phyloP scores from a whole-genome alignment of 2,329 filamentous ascomycete species.

The Trichophyton schoenleinii region DNA sequence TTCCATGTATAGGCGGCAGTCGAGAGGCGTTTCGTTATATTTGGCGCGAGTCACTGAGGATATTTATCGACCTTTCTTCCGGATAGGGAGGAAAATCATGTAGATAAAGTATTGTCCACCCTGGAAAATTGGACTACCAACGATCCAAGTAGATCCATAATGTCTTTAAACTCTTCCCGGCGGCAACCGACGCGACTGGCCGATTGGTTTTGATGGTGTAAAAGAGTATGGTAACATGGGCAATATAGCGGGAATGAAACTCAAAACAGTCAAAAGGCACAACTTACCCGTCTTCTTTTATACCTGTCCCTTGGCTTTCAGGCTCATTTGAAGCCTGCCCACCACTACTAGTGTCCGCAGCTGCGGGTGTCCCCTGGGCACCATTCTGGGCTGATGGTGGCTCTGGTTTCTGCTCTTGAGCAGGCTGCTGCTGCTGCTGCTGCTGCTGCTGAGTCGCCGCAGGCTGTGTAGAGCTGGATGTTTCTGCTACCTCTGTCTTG shows the following conservation, averaged over 20 bases:
- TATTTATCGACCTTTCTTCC: not conserved
- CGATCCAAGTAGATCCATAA: not conserved
- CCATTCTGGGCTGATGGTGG: not conserved
- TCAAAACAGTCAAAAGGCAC: not conserved
- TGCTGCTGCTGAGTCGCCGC: not conserved
- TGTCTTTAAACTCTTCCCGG: not conserved
- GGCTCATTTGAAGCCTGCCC: conserved; percentile 17
- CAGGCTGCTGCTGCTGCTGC: not conserved
- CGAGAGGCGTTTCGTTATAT: not conserved
- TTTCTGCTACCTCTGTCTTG: not conserved
- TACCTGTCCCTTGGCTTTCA: conserved; percentile 35
- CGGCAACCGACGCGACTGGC: not conserved
- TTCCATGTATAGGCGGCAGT: not conserved
- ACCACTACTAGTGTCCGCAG: not conserved
- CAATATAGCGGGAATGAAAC: not conserved
- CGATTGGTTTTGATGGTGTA: conserved; percentile 1
- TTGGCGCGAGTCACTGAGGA: not conserved
- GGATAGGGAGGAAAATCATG: not conserved
- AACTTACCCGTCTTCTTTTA: conserved; percentile 89
- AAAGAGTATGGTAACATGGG: not conserved
- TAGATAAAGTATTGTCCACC: not conserved
- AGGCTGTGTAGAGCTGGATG: not conserved
- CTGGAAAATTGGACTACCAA: not conserved
- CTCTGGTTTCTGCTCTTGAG: not conserved
- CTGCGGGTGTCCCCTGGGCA: not conserved